Percentiles rank a stretch among this genome's conserved stretches.
phyloP scores from a whole-genome alignment of 352 stramenopile genomes.

The Pythium myriotylum region DNA sequence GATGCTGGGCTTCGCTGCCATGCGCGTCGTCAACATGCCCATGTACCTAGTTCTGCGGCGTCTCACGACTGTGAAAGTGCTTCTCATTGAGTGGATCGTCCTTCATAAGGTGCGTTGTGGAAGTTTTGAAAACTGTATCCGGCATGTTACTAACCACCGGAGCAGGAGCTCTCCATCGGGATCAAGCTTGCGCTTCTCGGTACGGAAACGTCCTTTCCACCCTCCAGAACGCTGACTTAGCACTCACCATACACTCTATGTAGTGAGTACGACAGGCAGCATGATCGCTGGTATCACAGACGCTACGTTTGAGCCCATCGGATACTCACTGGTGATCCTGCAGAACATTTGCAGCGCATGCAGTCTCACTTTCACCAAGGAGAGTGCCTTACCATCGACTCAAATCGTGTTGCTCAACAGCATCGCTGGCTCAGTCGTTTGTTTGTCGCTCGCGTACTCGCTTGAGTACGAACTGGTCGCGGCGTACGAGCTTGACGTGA shows the following conservation, averaged over 20 bases:
- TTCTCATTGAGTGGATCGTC: conserved; percentile 79
- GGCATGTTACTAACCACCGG: too few species aligned
- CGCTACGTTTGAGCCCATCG: conserved; percentile 38
- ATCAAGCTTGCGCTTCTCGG: conserved; percentile 67
- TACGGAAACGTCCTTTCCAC: conserved; percentile 23
- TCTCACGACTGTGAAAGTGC: conserved; percentile 74
- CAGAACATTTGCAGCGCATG: conserved; percentile 73
- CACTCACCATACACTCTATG: too few species aligned
- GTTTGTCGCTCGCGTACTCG: conserved; percentile 36
- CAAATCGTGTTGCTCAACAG: conserved; percentile 67
- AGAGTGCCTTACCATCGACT: conserved; percentile 50
- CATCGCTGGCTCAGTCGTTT: conserved; percentile 46
- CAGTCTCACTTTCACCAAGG: conserved; percentile 68
- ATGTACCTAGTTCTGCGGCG: conserved; percentile 74
- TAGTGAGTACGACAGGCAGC: conserved; percentile 64
- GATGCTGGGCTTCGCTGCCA: conserved; percentile 64
- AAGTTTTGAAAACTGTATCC: too few species aligned
- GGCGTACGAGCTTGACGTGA: conserved; percentile 36
- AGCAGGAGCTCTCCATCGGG: conserved; percentile 36
- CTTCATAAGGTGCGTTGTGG: conserved; percentile 46
- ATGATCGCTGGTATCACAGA: conserved; percentile 62
- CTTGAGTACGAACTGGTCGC: conserved; percentile 48
- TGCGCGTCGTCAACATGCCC: conserved; percentile 72
- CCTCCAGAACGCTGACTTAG: too few species aligned
- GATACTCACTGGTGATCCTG: conserved; percentile 63